Conservation (phyloP, 1,139 yeast genomes). For the Eremothecium sinecaudum region DNA sequence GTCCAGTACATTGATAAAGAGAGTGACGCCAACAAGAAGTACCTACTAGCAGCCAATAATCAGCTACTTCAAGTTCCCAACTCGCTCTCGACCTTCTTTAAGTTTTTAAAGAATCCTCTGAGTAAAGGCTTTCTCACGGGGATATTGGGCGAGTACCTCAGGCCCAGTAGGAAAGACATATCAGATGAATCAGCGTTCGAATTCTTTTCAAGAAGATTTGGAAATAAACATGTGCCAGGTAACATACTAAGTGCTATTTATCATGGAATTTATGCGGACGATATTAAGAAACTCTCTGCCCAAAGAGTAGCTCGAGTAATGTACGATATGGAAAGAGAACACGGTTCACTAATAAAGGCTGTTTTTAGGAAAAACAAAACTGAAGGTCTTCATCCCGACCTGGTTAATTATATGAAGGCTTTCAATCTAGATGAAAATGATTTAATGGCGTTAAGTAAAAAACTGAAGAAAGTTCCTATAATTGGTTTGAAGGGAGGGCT, state of each 20-base stretch:
- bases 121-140: slow-evolving; percentile 35
- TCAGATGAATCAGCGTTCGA: slow-evolving; percentile 64
- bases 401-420: slow-evolving; percentile 17
- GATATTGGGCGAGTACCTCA: slow-evolving; percentile 33
- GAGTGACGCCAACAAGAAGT: slow-evolving; percentile 55
- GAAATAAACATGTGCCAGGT: slow-evolving; percentile 43
- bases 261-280: slow-evolving; percentile 92
- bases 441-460: slow-evolving; percentile 32
- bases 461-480: slow-evolving; percentile 44
- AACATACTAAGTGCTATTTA: slow-evolving; percentile 71
- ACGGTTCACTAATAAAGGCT: slow-evolving; percentile 47
- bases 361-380: slow-evolving; percentile 8
- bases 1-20: slow-evolving; percentile 41
- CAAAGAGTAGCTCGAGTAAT: slow-evolving; percentile 46
- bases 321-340: slow-evolving; percentile 46
- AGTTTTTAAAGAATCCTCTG: slow-evolving; percentile 40
- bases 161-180: slow-evolving; percentile 18
- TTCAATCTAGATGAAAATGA: slow-evolving; percentile 35
- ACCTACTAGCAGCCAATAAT: slow-evolving; percentile 38
- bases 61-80: slow-evolving; percentile 42
- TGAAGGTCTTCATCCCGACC: slow-evolving; percentile 7
- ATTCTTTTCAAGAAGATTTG: slow-evolving; percentile 64
- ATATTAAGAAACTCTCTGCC: slow-evolving; percentile 56
- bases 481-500: slow-evolving; percentile 46
- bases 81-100: slow-evolving; percentile 32